Percentiles rank a stretch among this genome's conserved stretches.
Conservation (phyloP, 1,284 basidiomycete genomes). For the Papiliotrema nemorosa region DNA sequence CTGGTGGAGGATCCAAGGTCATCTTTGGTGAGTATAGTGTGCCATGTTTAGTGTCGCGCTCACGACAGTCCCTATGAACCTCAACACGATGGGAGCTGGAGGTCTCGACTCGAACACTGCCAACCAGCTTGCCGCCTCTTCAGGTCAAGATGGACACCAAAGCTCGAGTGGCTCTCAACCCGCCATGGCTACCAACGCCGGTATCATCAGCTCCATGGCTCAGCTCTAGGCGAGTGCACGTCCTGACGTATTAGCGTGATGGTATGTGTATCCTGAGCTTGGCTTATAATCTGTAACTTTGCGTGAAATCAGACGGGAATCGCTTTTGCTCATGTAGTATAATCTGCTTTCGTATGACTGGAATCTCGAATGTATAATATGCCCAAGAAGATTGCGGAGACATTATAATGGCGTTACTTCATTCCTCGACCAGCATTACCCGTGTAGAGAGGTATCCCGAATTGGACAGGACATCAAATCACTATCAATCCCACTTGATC, state of each 20-base stretch:
- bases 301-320: no score
- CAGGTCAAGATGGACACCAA: slow-evolving; percentile 11
- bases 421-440: no score
- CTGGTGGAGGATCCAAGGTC: slow-evolving; percentile 76
- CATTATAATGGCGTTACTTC: no score
- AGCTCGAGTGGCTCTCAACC: slow-evolving; percentile 10
- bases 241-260: not conserved
- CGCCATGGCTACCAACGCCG: slow-evolving; percentile 28
- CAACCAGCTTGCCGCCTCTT: slow-evolving; percentile 40
- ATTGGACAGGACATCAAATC: no score
- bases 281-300: not conserved
- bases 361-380: no score
- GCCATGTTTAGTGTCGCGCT: not conserved
- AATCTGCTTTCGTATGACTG: no score
- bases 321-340: no score
- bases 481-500: slow-evolving; percentile 5
- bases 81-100: slow-evolving; percentile 43
- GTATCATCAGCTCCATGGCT: slow-evolving; percentile 38
- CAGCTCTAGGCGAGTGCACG: slow-evolving; percentile 15
- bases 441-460: no score
- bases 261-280: not conserved
- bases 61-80: slow-evolving; percentile 45
- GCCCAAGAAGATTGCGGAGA: no score
- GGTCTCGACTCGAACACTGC: slow-evolving; percentile 29
- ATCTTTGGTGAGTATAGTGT: slow-evolving; percentile 61